A percentile compares a stretch with the other conserved stretches of the same genome.
Evolutionary conservation across 139 green algal genomes (phyloP).

Genomic region (Edaphochlamys debaryana): DNA sequence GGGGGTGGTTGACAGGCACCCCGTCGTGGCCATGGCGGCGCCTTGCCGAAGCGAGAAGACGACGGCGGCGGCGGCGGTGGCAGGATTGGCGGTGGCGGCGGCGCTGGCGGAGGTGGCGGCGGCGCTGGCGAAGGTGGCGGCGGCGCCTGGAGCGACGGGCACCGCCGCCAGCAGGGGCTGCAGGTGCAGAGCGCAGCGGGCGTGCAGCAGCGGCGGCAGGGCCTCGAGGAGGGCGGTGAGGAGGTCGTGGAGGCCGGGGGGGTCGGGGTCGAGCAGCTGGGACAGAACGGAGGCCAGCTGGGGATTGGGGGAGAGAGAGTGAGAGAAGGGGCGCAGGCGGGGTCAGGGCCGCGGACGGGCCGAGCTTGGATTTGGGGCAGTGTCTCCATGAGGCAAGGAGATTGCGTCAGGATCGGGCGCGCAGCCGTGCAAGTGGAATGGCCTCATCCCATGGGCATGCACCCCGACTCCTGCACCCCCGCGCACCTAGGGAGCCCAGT

Average conservation of each 20-base stretch:
- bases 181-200: neutral
- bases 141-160: too few species aligned
- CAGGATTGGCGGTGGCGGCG: too few species aligned
- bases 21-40: too few species aligned
- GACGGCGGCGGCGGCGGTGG: too few species aligned
- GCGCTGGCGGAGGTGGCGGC: too few species aligned
- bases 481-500: too few species aligned
- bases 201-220: neutral
- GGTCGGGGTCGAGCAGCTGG: neutral
- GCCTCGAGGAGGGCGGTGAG: neutral
- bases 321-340: neutral
- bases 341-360: neutral
- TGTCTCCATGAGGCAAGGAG: too few species aligned
- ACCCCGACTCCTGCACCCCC: neutral
- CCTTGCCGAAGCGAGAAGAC: too few species aligned
- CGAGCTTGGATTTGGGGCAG: too few species aligned
- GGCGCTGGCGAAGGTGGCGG: too few species aligned
- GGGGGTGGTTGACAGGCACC: too few species aligned
- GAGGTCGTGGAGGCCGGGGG: conserved; percentile 20
- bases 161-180: conserved; percentile 18
- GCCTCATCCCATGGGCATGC: neutral
- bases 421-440: neutral
- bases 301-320: neutral
- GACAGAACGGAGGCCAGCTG: neutral
- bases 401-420: too few species aligned